Evolutionary conservation across 2,329 filamentous ascomycete species (phyloP), one percentile per base, ranked within the genome.

Genomic region (Sclerotinia nivalis): DNA sequence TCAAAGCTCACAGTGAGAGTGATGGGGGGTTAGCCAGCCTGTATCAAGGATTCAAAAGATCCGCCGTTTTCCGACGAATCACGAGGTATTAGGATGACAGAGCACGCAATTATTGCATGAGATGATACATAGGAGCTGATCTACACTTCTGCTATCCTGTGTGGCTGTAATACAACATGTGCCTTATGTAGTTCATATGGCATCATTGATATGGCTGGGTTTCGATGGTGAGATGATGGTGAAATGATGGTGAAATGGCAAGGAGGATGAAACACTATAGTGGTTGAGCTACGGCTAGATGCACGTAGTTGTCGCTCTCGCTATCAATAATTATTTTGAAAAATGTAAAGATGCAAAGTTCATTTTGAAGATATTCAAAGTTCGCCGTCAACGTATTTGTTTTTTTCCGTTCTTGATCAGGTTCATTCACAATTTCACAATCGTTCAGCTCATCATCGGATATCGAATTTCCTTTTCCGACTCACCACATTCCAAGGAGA

Each of bases 71-170:
- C 58, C 45, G 66, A 49, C 66, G n/a, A 59, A 68, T 62, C 34
- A 68, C 34, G 25, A 64, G 37, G 47, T 22, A 15, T 43, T 4
- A 8, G 37, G 2, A 28, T 25, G 12, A 37, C 22, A 52, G 66
- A 69, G 66, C 66, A 69, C 66, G 66, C 49, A 69, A 69, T 69
- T 69, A 18, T 55, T 56, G 66, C 66, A 50, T 69, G 25, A 25
- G 50, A 64, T 69, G 58, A 55, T 40, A 52, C 28, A n/a, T 31
- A 31, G 60, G 31, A 20, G 31, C 22, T 50, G 60, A 50, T 40
- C 45, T 37, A 13, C 31, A 37, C 12, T n/a, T 25, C 34, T n/a
- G 22, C 13, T 20, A 50, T 40, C 9, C 20, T 37, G 22, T 52
- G 47, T 64, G 47, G 31, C 9, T 64, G 34, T 50, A 13, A 64